Evolutionary conservation across 768 basidiomycete species (phyloP), one percentile per base, ranked within the genome.

Genomic region (Tremella fuciformis): DNA sequence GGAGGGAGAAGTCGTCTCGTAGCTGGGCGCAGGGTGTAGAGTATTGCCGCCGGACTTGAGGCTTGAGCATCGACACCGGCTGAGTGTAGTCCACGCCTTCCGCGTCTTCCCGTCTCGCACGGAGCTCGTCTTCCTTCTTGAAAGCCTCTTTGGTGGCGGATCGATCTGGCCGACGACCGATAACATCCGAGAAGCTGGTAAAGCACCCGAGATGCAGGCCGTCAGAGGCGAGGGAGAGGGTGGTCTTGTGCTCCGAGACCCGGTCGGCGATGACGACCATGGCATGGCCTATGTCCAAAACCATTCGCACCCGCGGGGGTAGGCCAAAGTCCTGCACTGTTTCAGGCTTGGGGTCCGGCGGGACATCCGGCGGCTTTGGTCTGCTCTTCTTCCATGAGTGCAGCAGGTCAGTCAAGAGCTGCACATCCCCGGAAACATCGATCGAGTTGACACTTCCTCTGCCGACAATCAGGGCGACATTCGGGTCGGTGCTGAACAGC

Each of bases 401-500:
- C 1, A 42, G n/a, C 1, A 73, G 61, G 29, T 70, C 66, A 8
- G 67, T 50, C 7, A 70, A 34, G 3, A 73, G 65, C 53, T 64
- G 64, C 18, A 70, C 53, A 50, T 73, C 71, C 8, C 57, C 64
- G 3, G 66, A 56, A 13, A 64, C 49, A 46, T 73, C 67, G 26
- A 71, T 26, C 1, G 71, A 66, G 9, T 50, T 67, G 26, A 73
- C 44, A 11, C 21, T 19, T 2, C 56, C 61, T 29, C 48, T 21
- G 1, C 49, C 59, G 40, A 73, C 60, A 18, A 73, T 49, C 13
- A 73, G 46, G 3, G 66, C 60, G 24, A 73, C 58, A 51, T 73
- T 73, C 2, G 69, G 71, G 37, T 73, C 71, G 19, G 25, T 53
- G 13, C 67, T 54, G 48, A 73, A 73, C n/a, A 70, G 59, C 25